phyloP scores from a whole-genome alignment of 176 grass and related monocot species.

The Juncus effusus region DNA sequence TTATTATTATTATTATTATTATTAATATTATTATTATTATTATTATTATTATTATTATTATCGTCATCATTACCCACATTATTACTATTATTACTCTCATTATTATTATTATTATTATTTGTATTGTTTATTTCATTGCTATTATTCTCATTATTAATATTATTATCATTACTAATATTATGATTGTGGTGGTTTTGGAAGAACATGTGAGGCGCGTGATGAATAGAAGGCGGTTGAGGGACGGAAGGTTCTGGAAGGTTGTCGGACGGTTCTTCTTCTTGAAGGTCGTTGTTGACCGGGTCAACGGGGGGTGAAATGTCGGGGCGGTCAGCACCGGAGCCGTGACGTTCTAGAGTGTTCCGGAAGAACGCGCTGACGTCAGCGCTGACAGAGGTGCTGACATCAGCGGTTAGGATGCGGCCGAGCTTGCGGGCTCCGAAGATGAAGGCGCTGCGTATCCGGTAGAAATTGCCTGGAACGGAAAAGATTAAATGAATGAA shows the following conservation, averaged over 20 bases:
- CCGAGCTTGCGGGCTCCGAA: slow-evolving; percentile 84
- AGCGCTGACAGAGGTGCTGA: slow-evolving; percentile 24
- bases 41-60: too few species aligned
- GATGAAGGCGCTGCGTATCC: slow-evolving; percentile 88
- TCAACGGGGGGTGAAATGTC: slow-evolving; percentile 5
- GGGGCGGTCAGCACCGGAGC: slow-evolving; percentile 24
- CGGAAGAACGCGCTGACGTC: slow-evolving; percentile 75
- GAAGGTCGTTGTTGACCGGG: slow-evolving; percentile 2
- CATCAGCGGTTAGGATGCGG: slow-evolving; percentile 47
- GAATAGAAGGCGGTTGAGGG: neutral
- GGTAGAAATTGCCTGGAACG: slow-evolving; percentile 62
- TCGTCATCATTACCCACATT: too few species aligned
- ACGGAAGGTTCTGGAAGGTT: neutral
- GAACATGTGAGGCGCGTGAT: slow-evolving; percentile 6
- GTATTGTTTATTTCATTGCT: too few species aligned
- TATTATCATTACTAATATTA: too few species aligned
- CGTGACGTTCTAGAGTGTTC: slow-evolving; percentile 66
- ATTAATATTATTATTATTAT: too few species aligned
- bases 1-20: too few species aligned
- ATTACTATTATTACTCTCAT: too few species aligned
- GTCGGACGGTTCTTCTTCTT: slow-evolving; percentile 3
- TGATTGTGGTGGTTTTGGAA: neutral
- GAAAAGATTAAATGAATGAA: too few species aligned
- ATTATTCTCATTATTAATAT: too few species aligned
- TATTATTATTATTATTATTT: too few species aligned